Percentiles rank a stretch among this genome's conserved stretches.
These are phyloP conservation scores for Apiosordaria backusii DNA, from an alignment of 495 filamentous ascomycete species.

Conservation along the genomic window DNA sequence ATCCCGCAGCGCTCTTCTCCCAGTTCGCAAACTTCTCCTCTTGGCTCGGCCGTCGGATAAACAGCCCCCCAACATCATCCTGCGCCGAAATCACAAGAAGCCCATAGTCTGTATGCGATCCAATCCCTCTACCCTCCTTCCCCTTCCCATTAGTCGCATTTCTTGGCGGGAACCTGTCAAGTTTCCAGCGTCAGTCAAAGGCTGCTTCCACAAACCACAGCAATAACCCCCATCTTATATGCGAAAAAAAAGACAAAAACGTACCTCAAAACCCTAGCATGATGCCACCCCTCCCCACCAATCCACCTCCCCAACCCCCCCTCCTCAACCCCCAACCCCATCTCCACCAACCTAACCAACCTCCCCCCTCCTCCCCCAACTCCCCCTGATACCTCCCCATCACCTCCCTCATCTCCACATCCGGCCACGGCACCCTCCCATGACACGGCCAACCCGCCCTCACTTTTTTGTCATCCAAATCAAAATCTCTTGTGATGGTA, in stretches of 20 bases:
- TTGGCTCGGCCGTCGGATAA: slow-evolving; percentile 37
- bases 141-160: slow-evolving; percentile 44
- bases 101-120: slow-evolving; percentile 47
- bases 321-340: slow-evolving; percentile 32
- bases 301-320: slow-evolving; percentile 34
- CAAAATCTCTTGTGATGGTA: slow-evolving; percentile 45
- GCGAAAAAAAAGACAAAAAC: slow-evolving; percentile 1
- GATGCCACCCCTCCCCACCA: slow-evolving; percentile 40
- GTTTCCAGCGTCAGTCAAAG: slow-evolving; percentile 6
- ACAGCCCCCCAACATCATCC: slow-evolving; percentile 45
- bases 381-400: slow-evolving; percentile 32
- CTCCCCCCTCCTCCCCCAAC: slow-evolving; percentile 36
- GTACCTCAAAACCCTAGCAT: slow-evolving; percentile 41
- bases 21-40: slow-evolving; percentile 43
- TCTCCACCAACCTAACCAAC: slow-evolving; percentile 37
- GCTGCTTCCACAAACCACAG: background rate
- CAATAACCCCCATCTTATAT: too few relatives aligned
- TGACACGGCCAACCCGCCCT: slow-evolving; percentile 44
- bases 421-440: slow-evolving; percentile 46
- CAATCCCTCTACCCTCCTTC: slow-evolving; percentile 43
- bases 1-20: slow-evolving; percentile 41
- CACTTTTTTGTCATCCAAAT: slow-evolving; percentile 34
- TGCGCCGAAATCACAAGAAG: slow-evolving; percentile 44
- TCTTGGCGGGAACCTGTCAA: slow-evolving; percentile 36
- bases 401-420: slow-evolving; percentile 33